Base-by-base conservation (phyloP, 1,139 yeast genomes). In the Groenewaldozyma sp. region DNA sequence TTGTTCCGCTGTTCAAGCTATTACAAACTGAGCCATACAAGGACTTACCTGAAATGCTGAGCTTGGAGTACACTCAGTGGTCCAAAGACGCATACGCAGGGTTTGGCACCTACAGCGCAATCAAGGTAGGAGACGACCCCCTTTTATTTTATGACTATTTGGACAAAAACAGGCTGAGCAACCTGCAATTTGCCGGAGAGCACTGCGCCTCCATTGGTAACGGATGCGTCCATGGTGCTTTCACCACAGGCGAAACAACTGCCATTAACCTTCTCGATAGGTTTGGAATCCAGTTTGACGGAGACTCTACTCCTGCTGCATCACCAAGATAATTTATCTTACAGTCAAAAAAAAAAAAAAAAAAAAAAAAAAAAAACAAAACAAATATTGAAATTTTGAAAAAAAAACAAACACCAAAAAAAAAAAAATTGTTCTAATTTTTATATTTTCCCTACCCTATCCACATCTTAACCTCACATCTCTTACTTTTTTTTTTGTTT, bases 181-280 rank as follows among this genome's bases (percentile, higher is more conserved):
- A 41, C 16, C 39, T 58, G 7, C 56, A 60, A 34, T 84, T 84
- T 63, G 94, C 94, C 0, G 95, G 95, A 10, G 95, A 84, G 57
- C 94, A 82, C 54, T 76, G 93, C 1, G 71, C 73, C 19, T 62
- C 70, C 50, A 84, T 80, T 44, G 94, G 94, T 4, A 77, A 80
- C 27, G 95, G 94, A 0, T 83, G 94, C 62, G 87, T 79, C 4
- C 91, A 84, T 56, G 95, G 94, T 11, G 95, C 95, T 1, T 84
- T 82, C 71, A 62, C 62, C 36, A 75, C 86, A 52, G 95, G 94
- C 1, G 58, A 57, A 41, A 39, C 36, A n/a, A 46, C 52, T 31
- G 52, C 52, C 27, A 49, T 45, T 40, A 47, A 48, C 34, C 24
- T 49, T 14, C 41, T 49, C 18, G 40, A 40, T 20, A 37, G 36